Evolutionary conservation across 2,329 filamentous ascomycete species (phyloP).

Genomic region (Pseudopithomyces maydicus): DNA sequence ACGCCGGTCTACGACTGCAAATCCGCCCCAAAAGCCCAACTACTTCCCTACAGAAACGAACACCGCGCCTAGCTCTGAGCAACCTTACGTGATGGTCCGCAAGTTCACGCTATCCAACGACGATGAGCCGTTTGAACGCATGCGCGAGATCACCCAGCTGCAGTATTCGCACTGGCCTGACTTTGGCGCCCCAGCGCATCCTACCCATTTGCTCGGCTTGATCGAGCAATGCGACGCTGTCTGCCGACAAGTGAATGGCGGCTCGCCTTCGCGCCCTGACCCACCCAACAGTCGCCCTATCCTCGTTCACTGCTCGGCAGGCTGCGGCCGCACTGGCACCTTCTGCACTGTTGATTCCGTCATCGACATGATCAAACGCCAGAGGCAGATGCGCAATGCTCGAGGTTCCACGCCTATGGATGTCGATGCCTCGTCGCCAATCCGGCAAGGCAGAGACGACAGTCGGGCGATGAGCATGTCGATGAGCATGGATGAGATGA

Average conservation of each 20-base stretch:
- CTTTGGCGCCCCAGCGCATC: conserved; percentile 89
- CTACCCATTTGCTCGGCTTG: conserved; percentile 81
- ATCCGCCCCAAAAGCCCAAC: conserved; percentile 32
- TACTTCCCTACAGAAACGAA: conserved; percentile 30
- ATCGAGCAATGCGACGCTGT: conserved; percentile 89
- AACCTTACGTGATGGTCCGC: conserved; percentile 79
- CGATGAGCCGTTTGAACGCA: conserved; percentile 77
- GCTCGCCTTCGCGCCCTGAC: conserved; percentile 63
- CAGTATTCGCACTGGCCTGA: conserved; percentile 98
- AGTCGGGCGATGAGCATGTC: conserved; percentile 4
- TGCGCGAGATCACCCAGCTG: conserved; percentile 91
- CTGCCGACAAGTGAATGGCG: conserved; percentile 53
- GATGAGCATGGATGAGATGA: conserved; percentile 9
- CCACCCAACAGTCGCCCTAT: conserved; percentile 66
- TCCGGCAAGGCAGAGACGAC: background rate
- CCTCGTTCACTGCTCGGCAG: conserved; percentile 93
- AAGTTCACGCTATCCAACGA: conserved; percentile 84
- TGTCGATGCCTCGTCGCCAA: conserved; percentile 26
- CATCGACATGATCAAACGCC: conserved; percentile 94
- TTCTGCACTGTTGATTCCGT: conserved; percentile 97
- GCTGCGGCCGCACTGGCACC: conserved; percentile 92
- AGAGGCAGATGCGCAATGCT: conserved; percentile 55
- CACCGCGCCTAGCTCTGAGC: conserved; percentile 55
- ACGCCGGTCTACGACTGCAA: conserved; percentile 36
- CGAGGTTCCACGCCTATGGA: conserved; percentile 53